phyloP scores from a whole-genome alignment of 768 basidiomycete species.

The Tulasnella sp. region DNA sequence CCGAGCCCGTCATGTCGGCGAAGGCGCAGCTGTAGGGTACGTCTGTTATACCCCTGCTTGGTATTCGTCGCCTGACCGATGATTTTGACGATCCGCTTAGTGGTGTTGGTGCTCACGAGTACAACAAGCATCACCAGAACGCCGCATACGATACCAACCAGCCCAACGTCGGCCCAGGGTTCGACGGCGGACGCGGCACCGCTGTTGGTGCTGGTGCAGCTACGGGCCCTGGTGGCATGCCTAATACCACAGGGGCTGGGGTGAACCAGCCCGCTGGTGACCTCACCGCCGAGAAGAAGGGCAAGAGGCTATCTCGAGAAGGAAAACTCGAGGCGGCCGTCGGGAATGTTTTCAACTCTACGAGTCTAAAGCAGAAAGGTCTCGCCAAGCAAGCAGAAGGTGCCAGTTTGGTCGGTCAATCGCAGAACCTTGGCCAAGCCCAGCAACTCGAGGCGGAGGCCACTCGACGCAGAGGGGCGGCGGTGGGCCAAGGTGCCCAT shows the following conservation, averaged over 20 bases:
- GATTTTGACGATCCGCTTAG: too few species aligned
- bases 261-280: neutral
- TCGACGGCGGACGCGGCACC: neutral
- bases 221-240: neutral
- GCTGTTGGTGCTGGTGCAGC: neutral
- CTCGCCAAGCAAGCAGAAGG: slow-evolving; percentile 11
- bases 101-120: too few species aligned
- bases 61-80: too few species aligned
- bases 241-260: neutral
- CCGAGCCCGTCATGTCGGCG: too few species aligned
- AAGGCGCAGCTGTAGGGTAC: too few species aligned
- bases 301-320: neutral
- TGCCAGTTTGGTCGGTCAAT: neutral
- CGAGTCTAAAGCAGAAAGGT: slow-evolving; percentile 6
- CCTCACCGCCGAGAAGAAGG: neutral
- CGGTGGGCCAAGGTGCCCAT: slow-evolving; percentile 9
- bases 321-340: slow-evolving; percentile 7
- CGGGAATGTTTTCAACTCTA: slow-evolving; percentile 1
- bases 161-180: too few species aligned
- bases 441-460: slow-evolving; percentile 7
- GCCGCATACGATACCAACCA: too few species aligned
- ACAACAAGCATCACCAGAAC: too few species aligned
- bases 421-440: neutral
- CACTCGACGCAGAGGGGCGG: neutral
- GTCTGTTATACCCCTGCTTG: too few species aligned